These are phyloP conservation scores for Excoecaria agallocha DNA, from an alignment of 345 rosid genomes.

Conservation along the genomic window DNA sequence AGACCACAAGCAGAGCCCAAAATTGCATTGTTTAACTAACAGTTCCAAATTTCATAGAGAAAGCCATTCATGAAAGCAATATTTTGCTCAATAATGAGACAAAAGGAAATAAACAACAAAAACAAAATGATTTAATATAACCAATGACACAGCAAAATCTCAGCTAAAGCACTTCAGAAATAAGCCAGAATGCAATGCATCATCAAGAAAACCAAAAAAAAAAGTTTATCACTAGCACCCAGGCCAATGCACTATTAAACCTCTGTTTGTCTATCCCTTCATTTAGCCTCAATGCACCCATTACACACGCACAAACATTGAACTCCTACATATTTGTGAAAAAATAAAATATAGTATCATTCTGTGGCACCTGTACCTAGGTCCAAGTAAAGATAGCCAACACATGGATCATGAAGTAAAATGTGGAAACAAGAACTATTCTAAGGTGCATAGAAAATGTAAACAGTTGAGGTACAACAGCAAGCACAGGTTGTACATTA, in stretches of 20 bases:
- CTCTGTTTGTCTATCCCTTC: neutral
- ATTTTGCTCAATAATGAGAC: neutral
- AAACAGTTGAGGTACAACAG: neutral
- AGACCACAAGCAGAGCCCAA: neutral
- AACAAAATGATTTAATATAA: neutral
- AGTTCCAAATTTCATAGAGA: neutral
- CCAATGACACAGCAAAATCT: neutral
- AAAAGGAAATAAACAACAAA: neutral
- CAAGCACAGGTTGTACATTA: neutral
- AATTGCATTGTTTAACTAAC: neutral
- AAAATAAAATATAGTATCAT: neutral
- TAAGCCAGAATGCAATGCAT: neutral
- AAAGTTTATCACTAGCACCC: neutral
- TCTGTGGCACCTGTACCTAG: neutral
- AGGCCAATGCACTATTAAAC: too few relatives aligned
- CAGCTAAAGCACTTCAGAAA: neutral
- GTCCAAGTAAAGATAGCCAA: neutral
- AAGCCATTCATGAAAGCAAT: neutral
- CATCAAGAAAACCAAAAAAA: neutral
- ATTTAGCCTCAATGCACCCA: neutral
- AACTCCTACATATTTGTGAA: neutral
- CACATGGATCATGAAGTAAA: too few relatives aligned
- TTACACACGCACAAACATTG: neutral
- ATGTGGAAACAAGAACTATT: neutral
- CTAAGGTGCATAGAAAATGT: neutral